Evolutionary conservation across 2,329 filamentous ascomycete genomes (phyloP), one percentile per base, ranked within the genome.

Genomic region (Xylariaceae sp.): DNA sequence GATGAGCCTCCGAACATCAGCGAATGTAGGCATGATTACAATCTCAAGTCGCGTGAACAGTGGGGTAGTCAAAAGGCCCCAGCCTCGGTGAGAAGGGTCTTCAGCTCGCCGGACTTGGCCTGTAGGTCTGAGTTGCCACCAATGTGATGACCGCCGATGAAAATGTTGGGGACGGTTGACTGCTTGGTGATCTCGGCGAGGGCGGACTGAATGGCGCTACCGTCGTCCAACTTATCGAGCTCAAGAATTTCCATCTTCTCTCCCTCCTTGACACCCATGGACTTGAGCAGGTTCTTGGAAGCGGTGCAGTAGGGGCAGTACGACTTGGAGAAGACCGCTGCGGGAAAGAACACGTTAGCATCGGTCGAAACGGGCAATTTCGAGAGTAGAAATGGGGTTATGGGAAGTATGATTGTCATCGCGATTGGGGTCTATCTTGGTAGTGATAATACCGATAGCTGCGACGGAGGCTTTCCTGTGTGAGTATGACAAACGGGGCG

Each of bases 301-400:
- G 84, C 77, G 51, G 74, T 78, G 80, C 92, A 97, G 81, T 95
- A 95, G 11, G 91, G 90, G 81, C 94, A 99, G 76, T 90, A 96
- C 14, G 86, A 89, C 78, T 99, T 99, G 73, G 87, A 91, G 81
- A 99, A 99, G 68, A 99, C 89, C 63, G 94, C 88, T 89, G 44
- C 30, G 22, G 15, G 30, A 39, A 15, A 19, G 39, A 9, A 38
- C 39, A 17, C 41, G 50, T 57, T 54, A 59, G 55, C 41, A 5
- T 15, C 18, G 19, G 18, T 17, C 6, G 27, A 6, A 15, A 18
- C 11, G 19, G 19, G 14, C 14, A 11, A 18, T 5, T 18, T 15
- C 6, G 3, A 17, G n/a, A 6, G 39, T n/a, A 14, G 14, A 11
- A 47, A 14, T 27, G 30, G 30, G 45, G n/a, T n/a, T n/a, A 35